Base-by-base conservation (phyloP, 495 filamentous ascomycete species). In the Penicillium dipodomyicola region DNA sequence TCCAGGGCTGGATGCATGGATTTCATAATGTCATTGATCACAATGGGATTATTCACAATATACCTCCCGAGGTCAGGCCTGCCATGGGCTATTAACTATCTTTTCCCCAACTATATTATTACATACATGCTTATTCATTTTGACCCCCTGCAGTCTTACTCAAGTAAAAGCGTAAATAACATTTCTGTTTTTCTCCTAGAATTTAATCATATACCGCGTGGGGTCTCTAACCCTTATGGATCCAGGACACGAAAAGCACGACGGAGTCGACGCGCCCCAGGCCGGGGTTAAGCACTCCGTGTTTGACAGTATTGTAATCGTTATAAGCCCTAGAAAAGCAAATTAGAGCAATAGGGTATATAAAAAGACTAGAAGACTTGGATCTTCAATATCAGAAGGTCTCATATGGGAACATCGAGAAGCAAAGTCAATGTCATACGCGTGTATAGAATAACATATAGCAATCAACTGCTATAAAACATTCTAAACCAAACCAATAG, bases 181-280 rank as follows among this genome's bases (percentile, higher is more conserved):
- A 6, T 49, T 12, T n/a, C 1, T 35, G 32, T 49, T 49, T 37
- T 35, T 19, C 43, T 15, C 17, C 6, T 27, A 15, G 15, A 39
- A 39, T 39, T 27, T 48, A 17, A 19, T 20, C 45, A 29, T 32
- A 12, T 35, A 22, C 49, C 49, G 45, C n/a, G 27, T 54, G 51
- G 41, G 51, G 10, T 44, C 29, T 35, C 29, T 23, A 44, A 14
- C 40, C 40, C 19, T 40, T 32, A 27, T 52, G 49, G 50, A 52
- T 27, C 50, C 50, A 32, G 35, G 52, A 52, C 50, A 40, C 52
- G 52, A 45, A 45, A 27, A 35, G 42, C 14, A 45, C 41, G 29
- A 27, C 23, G 5, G 23, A 25, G 23, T 25, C 0, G 35, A 52
- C 49, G 49, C 49, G 49, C 49, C 49, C 49, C 20, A 49, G 49